These are phyloP conservation scores for Ustilago esculenta DNA, from an alignment of 1,284 basidiomycete species.

Conservation along the genomic window DNA sequence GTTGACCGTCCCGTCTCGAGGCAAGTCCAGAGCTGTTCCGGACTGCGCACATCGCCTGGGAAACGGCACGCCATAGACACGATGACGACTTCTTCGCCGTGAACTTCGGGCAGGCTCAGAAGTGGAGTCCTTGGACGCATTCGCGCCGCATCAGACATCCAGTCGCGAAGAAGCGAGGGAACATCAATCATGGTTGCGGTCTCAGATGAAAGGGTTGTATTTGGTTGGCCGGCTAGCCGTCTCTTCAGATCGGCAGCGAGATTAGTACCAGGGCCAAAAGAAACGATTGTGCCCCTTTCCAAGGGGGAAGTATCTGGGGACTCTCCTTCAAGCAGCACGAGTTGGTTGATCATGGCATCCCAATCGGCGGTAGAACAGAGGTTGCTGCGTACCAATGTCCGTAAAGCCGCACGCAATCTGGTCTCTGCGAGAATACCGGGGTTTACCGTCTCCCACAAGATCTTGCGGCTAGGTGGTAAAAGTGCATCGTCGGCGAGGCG, in stretches of 20 bases:
- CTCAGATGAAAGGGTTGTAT: background rate
- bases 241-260: constrained; percentile 22
- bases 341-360: constrained; percentile 24
- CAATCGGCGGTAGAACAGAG: constrained; percentile 28
- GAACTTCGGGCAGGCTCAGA: constrained; percentile 7
- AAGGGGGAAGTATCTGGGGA: background rate
- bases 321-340: constrained; percentile 10
- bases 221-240: constrained; percentile 1
- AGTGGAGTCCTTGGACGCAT: background rate
- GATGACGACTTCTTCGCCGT: constrained; percentile 42
- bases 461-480: constrained; percentile 15
- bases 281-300: constrained; percentile 4
- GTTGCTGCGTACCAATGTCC: constrained; percentile 22
- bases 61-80: constrained; percentile 52
- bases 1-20: constrained; percentile 40
- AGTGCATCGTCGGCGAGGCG: constrained; percentile 5
- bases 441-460: constrained; percentile 24
- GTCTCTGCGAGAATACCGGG: constrained; percentile 10
- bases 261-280: constrained; percentile 25
- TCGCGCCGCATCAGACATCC: background rate
- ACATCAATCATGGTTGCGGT: constrained; percentile 14
- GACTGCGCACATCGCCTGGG: constrained; percentile 43
- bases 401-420: constrained; percentile 1
- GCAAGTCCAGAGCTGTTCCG: constrained; percentile 42
- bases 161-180: constrained; percentile 2